Percentiles rank a stretch among this genome's conserved stretches.
Evolutionary conservation across 2,329 filamentous ascomycete genomes (phyloP).

Genomic region (Stagonosporopsis rhizophila): DNA sequence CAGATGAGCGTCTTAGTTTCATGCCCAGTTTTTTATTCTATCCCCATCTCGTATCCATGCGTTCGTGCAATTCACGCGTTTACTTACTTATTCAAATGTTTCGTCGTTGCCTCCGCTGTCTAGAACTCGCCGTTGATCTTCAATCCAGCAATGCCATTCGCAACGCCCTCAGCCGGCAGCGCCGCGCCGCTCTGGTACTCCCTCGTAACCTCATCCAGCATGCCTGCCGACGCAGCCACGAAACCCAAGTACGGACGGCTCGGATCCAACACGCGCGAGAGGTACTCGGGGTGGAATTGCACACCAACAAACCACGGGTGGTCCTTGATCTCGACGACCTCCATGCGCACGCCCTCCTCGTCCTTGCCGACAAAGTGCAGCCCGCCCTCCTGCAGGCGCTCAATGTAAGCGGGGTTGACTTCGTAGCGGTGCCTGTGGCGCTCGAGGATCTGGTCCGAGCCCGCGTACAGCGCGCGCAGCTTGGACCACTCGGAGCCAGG

Average conservation of each 20-base stretch:
- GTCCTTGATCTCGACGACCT: constrained; percentile 80
- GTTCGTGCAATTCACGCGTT: not conserved
- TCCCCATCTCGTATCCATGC: not conserved
- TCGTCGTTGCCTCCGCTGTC: not conserved
- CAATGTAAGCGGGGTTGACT: constrained; percentile 81
- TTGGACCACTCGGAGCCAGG: constrained; percentile 77
- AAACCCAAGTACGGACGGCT: constrained; percentile 83
- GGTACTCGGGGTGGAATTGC: constrained; percentile 89
- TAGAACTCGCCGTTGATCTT: constrained; percentile 32
- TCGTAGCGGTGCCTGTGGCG: constrained; percentile 90
- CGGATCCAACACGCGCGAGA: constrained; percentile 75
- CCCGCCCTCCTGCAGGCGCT: constrained; percentile 70
- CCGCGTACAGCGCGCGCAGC: constrained; percentile 76
- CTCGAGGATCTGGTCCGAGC: constrained; percentile 61
- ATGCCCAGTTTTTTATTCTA: not conserved
- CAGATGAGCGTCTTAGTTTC: not conserved
- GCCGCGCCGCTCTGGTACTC: constrained; percentile 33
- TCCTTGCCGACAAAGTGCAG: constrained; percentile 82
- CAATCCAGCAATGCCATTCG: constrained; percentile 34
- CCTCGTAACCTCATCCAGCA: constrained; percentile 60
- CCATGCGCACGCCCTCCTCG: constrained; percentile 78
- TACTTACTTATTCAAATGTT: too few relatives aligned
- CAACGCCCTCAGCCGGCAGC: constrained; percentile 26
- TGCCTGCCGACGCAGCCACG: constrained; percentile 76
- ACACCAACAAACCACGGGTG: constrained; percentile 87